Evolutionary conservation across 148 eudicot genomes (phyloP).

Genomic region (Chenopodium formosanum): DNA sequence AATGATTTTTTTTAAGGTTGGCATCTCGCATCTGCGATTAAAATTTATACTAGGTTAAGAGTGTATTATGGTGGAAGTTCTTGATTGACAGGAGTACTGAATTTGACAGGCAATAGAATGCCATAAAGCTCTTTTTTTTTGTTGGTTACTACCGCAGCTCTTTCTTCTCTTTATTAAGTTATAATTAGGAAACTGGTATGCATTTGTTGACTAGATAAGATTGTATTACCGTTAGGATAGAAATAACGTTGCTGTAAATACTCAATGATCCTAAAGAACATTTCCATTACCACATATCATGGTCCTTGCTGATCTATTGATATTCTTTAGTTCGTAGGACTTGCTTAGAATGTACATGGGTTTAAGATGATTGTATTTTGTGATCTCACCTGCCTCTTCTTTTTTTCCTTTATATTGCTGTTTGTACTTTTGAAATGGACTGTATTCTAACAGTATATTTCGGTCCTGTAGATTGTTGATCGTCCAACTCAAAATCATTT

Average conservation of each 20-base stretch:
- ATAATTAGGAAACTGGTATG: too few species aligned
- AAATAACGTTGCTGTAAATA: not conserved
- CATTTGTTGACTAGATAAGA: too few species aligned
- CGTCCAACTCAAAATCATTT: conserved; percentile 69
- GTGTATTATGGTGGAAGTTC: too few species aligned
- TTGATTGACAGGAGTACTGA: too few species aligned
- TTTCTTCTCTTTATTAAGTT: too few species aligned
- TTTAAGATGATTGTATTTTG: not conserved
- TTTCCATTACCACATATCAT: not conserved
- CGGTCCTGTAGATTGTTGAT: conserved; percentile 71
- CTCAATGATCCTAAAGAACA: not conserved
- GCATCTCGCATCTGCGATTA: not conserved
- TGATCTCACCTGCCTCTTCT: not conserved
- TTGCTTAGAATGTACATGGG: not conserved
- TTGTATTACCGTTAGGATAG: not conserved
- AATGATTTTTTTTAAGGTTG: too few species aligned
- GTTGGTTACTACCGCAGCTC: too few species aligned
- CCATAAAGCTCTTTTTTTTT: too few species aligned
- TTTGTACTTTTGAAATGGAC: not conserved
- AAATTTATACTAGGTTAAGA: too few species aligned
- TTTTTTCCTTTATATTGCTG: not conserved
- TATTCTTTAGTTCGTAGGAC: not conserved
- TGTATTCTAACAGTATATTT: conserved; percentile 11
- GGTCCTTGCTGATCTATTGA: not conserved
- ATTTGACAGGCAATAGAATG: too few species aligned